phyloP scores from a whole-genome alignment of 2,329 filamentous ascomycete species.

The Ceratocystis colombiana region DNA sequence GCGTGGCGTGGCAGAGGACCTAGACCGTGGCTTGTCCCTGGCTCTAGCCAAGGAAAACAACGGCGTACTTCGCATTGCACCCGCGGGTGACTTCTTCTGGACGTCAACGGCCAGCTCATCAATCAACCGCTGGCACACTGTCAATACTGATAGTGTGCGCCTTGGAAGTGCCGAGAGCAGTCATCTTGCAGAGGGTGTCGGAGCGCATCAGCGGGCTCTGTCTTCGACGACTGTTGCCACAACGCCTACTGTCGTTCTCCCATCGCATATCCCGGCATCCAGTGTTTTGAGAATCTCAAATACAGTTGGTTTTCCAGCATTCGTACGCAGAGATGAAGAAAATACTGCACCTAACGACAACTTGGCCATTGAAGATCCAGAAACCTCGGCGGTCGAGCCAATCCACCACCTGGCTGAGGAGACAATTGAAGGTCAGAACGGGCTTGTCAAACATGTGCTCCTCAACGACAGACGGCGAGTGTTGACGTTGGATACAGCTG shows the following conservation, averaged over 20 bases:
- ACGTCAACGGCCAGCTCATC: slow-evolving; percentile 82
- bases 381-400: slow-evolving; percentile 42
- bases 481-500: slow-evolving; percentile 85
- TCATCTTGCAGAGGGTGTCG: not conserved
- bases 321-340: slow-evolving; percentile 46
- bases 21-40: slow-evolving; percentile 81
- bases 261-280: slow-evolving; percentile 58
- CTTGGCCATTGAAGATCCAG: slow-evolving; percentile 27
- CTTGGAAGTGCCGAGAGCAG: slow-evolving; percentile 35
- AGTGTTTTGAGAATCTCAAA: slow-evolving; percentile 76
- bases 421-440: slow-evolving; percentile 89
- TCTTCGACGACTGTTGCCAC: slow-evolving; percentile 18
- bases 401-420: slow-evolving; percentile 61
- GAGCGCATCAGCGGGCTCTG: slow-evolving; percentile 17
- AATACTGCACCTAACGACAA: slow-evolving; percentile 38
- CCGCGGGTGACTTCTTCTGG: slow-evolving; percentile 71
- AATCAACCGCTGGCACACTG: slow-evolving; percentile 82
- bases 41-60: slow-evolving; percentile 90
- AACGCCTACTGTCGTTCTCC: slow-evolving; percentile 40
- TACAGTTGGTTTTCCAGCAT: slow-evolving; percentile 62
- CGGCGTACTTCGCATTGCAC: slow-evolving; percentile 59
- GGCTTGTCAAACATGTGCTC: slow-evolving; percentile 83
- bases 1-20: slow-evolving; percentile 51
- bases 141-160: slow-evolving; percentile 68
- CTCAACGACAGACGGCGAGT: slow-evolving; percentile 84